These are phyloP conservation scores for Populus hybrid DNA, from an alignment of 441 rosid genomes.

Conservation along the genomic window DNA sequence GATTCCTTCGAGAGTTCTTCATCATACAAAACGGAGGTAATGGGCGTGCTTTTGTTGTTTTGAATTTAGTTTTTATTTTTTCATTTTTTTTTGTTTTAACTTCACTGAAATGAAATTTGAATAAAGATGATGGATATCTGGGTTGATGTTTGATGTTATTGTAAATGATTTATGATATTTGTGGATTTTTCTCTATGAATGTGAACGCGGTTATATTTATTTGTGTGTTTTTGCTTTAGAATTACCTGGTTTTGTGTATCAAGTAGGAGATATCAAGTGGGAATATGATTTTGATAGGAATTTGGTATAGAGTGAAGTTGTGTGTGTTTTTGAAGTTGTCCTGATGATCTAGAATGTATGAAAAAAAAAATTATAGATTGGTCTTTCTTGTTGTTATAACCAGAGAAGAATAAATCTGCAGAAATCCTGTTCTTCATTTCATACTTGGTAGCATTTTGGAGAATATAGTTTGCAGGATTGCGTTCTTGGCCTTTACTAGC, in stretches of 20 bases:
- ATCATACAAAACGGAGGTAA: slow-evolving; percentile 15
- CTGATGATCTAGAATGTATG: not conserved
- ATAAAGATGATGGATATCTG: not conserved
- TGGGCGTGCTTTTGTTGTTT: not conserved
- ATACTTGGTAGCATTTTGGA: not conserved
- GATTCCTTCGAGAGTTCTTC: slow-evolving; percentile 31
- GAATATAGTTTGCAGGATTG: not conserved
- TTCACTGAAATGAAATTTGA: not conserved
- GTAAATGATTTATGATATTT: not conserved
- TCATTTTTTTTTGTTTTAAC: too few species aligned
- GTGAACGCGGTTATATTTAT: not conserved
- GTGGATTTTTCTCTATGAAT: not conserved
- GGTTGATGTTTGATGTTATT: not conserved
- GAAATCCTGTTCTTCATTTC: not conserved
- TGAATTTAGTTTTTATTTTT: too few species aligned
- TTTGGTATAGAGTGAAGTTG: not conserved
- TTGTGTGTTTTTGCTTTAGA: not conserved
- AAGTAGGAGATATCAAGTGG: not conserved
- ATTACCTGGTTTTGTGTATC: not conserved
- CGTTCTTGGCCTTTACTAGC: not conserved
- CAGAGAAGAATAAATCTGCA: not conserved
- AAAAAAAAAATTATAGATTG: not conserved
- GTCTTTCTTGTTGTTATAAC: not conserved
- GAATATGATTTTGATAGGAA: not conserved
- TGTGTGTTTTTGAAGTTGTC: not conserved